Evolutionary conservation across 176 grass and related monocot species (phyloP).

Genomic region (Otatea glauca): DNA sequence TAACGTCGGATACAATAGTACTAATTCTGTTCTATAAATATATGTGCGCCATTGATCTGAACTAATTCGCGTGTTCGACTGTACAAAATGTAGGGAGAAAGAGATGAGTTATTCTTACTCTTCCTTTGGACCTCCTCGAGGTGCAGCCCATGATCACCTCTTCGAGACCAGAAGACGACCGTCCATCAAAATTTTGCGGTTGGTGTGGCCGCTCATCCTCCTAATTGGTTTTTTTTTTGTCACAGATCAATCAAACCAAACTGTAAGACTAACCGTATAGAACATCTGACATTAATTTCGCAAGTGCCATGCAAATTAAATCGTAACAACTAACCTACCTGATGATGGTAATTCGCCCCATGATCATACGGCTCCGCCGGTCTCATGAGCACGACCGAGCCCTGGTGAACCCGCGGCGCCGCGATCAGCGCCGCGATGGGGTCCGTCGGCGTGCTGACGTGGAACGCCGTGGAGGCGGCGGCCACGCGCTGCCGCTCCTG

Average conservation of each 20-base stretch:
- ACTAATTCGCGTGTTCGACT: background rate
- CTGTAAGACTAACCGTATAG: background rate
- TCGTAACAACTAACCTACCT: background rate
- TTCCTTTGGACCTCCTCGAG: constrained; percentile 59
- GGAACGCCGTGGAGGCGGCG: constrained; percentile 33
- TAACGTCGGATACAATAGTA: background rate
- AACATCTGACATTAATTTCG: background rate
- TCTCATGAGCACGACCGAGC: constrained; percentile 47
- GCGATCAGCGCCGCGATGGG: constrained; percentile 54
- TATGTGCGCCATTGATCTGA: background rate
- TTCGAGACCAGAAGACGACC: constrained; percentile 66
- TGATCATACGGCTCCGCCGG: constrained; percentile 48
- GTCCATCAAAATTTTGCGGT: constrained; percentile 55
- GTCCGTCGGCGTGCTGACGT: constrained; percentile 47
- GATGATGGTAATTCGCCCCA: constrained; percentile 25
- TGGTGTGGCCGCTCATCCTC: constrained; percentile 48
- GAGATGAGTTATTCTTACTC: constrained; percentile 49
- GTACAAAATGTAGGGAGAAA: background rate
- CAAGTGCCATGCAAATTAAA: background rate
- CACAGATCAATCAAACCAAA: constrained; percentile 12
- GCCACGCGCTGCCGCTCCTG: constrained; percentile 45
- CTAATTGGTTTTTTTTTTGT: constrained; percentile 15
- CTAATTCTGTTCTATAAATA: background rate
- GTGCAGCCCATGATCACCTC: constrained; percentile 82
- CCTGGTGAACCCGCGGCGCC: constrained; percentile 48